phyloP scores from a whole-genome alignment of 2,329 filamentous ascomycete species.

The Microdochium trichocladiopsis region DNA sequence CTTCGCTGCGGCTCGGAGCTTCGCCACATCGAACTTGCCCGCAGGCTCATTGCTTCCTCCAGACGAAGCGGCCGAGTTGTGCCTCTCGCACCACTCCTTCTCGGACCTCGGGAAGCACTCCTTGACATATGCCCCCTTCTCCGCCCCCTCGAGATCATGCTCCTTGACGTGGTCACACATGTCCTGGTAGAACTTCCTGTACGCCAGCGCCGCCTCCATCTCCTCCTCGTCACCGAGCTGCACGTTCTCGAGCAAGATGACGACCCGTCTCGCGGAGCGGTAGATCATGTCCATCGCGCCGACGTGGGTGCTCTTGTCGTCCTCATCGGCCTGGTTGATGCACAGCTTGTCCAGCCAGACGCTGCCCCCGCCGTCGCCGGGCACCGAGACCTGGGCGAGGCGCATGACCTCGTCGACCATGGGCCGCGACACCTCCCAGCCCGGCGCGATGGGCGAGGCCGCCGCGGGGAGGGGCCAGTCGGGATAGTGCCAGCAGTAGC shows the following conservation, averaged over 20 bases:
- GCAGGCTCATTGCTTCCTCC: too few species aligned
- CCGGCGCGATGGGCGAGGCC: constrained; percentile 4
- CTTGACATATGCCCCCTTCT: constrained; percentile 6
- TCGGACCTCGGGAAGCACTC: constrained; percentile 7
- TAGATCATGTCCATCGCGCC: constrained; percentile 13
- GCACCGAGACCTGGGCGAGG: background rate
- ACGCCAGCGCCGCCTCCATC: constrained; percentile 7
- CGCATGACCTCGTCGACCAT: constrained; percentile 14
- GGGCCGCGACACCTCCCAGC: constrained; percentile 12
- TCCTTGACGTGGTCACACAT: constrained; percentile 4
- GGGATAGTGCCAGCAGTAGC: constrained; percentile 16
- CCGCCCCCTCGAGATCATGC: constrained; percentile 4
- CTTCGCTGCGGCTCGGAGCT: background rate
- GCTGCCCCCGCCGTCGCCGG: background rate
- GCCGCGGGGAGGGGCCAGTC: constrained; percentile 8
- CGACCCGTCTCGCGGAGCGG: constrained; percentile 9
- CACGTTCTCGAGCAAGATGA: constrained; percentile 14
- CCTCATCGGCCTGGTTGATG: constrained; percentile 10
- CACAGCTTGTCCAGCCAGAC: constrained; percentile 13
- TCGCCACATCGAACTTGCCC: background rate
- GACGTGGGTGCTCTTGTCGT: constrained; percentile 7
- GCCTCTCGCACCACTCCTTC: background rate
- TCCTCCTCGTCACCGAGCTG: constrained; percentile 8
- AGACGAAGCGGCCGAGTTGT: background rate
- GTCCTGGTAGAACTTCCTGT: constrained; percentile 9